Evolutionary conservation across 108 stramenopile species (phyloP).

Genomic region (Cyclotella kingstonii): DNA sequence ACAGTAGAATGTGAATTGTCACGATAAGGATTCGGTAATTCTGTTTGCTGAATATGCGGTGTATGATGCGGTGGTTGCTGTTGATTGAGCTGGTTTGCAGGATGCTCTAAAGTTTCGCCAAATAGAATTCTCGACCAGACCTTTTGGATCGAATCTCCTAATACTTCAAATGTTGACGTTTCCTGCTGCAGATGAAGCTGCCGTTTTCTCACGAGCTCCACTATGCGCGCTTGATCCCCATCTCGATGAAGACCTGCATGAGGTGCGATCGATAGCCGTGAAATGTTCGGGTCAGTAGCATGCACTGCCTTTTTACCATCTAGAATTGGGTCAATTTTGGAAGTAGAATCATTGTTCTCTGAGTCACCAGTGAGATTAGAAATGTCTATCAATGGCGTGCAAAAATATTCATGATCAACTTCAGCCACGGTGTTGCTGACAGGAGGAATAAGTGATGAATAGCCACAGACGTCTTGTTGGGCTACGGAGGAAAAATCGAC

Average conservation of each 20-base stretch:
- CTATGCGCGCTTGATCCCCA: slow-evolving; percentile 39
- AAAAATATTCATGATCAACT: not conserved
- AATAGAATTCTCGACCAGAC: not conserved
- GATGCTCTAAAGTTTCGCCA: not conserved
- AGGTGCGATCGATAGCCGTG: slow-evolving; percentile 7
- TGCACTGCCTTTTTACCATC: not conserved
- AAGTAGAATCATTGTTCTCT: not conserved
- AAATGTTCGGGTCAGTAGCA: no score
- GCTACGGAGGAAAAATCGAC: slow-evolving; percentile 8
- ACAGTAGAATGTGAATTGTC: not conserved
- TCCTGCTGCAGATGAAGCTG: slow-evolving; percentile 21
- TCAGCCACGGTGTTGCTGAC: not conserved
- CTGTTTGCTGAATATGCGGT: slow-evolving; percentile 4
- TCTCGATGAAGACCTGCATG: slow-evolving; percentile 39
- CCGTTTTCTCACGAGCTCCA: slow-evolving; percentile 27
- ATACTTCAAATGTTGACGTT: slow-evolving; percentile 11
- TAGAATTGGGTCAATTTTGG: not conserved
- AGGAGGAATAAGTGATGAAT: slow-evolving; percentile 3
- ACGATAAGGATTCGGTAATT: slow-evolving; percentile 18
- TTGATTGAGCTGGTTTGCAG: no score
- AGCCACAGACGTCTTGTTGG: slow-evolving; percentile 3
- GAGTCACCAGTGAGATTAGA: slow-evolving; percentile 4
- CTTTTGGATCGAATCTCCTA: slow-evolving; percentile 1
- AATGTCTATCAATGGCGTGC: slow-evolving; percentile 16
- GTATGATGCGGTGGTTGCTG: not conserved